phyloP scores from a whole-genome alignment of 495 filamentous ascomycete genomes.

The Trichocladium antarcticum region DNA sequence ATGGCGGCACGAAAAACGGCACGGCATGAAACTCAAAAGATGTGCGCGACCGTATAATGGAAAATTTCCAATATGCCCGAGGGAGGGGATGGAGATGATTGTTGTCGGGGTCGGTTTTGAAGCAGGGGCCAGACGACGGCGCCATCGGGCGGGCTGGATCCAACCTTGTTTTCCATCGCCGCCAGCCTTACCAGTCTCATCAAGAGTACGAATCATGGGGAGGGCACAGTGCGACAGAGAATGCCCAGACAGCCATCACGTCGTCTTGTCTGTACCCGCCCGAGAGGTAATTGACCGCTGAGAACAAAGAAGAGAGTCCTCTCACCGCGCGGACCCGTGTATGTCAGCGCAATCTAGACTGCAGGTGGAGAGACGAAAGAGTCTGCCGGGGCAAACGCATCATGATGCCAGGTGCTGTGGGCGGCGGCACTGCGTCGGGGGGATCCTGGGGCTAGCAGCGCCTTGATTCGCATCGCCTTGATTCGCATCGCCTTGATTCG shows the following conservation, averaged over 20 bases:
- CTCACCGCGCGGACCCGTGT: neutral
- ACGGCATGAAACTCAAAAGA: too few relatives aligned
- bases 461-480: too few relatives aligned
- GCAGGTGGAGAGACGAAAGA: neutral
- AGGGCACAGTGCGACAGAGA: slow-evolving; percentile 2
- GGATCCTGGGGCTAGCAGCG: neutral
- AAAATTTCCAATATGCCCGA: too few relatives aligned
- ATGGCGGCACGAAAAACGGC: too few relatives aligned
- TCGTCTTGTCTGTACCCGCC: neutral
- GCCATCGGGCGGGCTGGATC: too few relatives aligned
- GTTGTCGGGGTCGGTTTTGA: too few relatives aligned
- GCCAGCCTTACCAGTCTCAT: slow-evolving; percentile 3
- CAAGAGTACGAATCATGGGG: neutral
- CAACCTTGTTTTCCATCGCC: too few relatives aligned
- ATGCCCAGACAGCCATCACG: neutral
- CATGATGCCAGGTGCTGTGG: neutral
- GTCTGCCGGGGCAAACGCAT: neutral
- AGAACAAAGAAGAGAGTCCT: neutral
- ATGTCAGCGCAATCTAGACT: neutral
- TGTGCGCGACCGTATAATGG: too few relatives aligned
- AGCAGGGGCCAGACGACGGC: too few relatives aligned
- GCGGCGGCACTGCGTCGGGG: neutral
- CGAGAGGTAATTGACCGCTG: neutral
- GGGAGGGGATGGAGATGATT: too few relatives aligned
- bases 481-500: too few relatives aligned